These are phyloP conservation scores for Furcasterigmium sp. DNA, from an alignment of 2,329 filamentous ascomycete genomes.

Conservation along the genomic window DNA sequence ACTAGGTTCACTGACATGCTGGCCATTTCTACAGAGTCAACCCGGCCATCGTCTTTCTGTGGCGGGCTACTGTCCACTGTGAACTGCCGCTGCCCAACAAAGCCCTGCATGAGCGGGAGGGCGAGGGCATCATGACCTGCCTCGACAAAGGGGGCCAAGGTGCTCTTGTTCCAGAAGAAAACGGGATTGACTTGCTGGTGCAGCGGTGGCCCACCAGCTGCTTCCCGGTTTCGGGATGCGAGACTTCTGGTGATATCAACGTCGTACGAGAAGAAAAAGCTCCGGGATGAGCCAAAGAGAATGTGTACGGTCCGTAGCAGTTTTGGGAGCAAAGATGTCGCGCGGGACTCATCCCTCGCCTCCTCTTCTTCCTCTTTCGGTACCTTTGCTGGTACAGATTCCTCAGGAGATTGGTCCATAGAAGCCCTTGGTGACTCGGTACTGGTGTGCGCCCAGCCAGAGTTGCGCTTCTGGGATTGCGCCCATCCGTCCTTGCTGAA, in stretches of 20 bases:
- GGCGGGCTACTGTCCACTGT: slow-evolving; percentile 60
- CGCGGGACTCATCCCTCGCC: slow-evolving; percentile 6
- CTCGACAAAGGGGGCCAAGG: slow-evolving; percentile 69
- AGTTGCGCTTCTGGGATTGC: slow-evolving; percentile 60
- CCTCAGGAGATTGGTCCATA: slow-evolving; percentile 9
- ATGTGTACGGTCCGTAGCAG: slow-evolving; percentile 78
- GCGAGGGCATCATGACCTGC: slow-evolving; percentile 66
- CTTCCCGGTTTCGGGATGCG: slow-evolving; percentile 32
- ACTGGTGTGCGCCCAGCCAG: slow-evolving; percentile 56
- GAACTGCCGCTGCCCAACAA: slow-evolving; percentile 83
- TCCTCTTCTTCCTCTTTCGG: slow-evolving; percentile 35
- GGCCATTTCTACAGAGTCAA: slow-evolving; percentile 41
- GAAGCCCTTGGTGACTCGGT: slow-evolving; percentile 8
- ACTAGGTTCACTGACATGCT: slow-evolving; percentile 26
- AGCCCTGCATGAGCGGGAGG: slow-evolving; percentile 87
- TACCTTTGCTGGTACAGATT: slow-evolving; percentile 16
- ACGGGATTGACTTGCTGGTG: slow-evolving; percentile 67
- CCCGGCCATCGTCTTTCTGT: slow-evolving; percentile 41
- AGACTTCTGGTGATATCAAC: slow-evolving; percentile 77
- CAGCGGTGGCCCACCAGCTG: slow-evolving; percentile 52
- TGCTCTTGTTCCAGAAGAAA: slow-evolving; percentile 88
- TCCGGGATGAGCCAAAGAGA: slow-evolving; percentile 74
- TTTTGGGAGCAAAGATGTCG: slow-evolving; percentile 66
- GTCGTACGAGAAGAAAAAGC: slow-evolving; percentile 95
- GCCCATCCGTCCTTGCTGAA: slow-evolving; percentile 83